Evolutionary conservation across 2,329 filamentous ascomycete species (phyloP).

Genomic region (Pseudogymnoascus sp.): DNA sequence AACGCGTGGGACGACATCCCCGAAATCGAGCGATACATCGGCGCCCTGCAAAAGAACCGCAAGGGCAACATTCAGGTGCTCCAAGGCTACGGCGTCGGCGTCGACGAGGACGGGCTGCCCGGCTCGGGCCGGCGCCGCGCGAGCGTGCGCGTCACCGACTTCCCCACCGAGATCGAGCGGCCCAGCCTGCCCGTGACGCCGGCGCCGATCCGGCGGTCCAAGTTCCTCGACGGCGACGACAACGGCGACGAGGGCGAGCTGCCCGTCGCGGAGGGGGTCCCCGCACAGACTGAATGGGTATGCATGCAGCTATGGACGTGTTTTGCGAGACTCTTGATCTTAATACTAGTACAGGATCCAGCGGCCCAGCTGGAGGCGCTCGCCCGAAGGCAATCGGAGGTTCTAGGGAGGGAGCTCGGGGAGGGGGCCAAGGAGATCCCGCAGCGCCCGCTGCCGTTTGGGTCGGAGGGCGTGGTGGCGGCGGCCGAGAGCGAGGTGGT

Average conservation of each 20-base stretch:
- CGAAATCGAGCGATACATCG: constrained; percentile 81
- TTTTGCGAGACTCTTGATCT: constrained; percentile 34
- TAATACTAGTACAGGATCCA: constrained; percentile 55
- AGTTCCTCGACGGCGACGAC: constrained; percentile 46
- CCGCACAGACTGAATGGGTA: constrained; percentile 89
- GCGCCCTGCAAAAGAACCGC: constrained; percentile 59
- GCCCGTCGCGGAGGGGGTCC: constrained; percentile 73
- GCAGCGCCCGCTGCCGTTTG: constrained; percentile 42
- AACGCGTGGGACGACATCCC: constrained; percentile 94
- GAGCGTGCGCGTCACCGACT: constrained; percentile 70
- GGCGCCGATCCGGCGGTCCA: constrained; percentile 63
- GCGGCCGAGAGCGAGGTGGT: constrained; percentile 33
- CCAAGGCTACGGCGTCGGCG: constrained; percentile 26
- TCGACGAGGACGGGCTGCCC: constrained; percentile 22
- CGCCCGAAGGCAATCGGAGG: constrained; percentile 55
- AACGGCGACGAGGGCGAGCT: constrained; percentile 48
- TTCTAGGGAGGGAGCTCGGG: constrained; percentile 47
- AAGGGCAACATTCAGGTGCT: constrained; percentile 32
- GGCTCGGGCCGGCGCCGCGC: constrained; percentile 29
- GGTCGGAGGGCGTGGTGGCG: constrained; percentile 40
- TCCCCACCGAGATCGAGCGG: constrained; percentile 71
- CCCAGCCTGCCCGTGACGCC: constrained; percentile 88
- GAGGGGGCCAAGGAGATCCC: constrained; percentile 36
- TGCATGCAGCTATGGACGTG: constrained; percentile 49
- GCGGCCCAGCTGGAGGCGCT: constrained; percentile 61